Conservation (phyloP, 1,284 basidiomycete genomes). For the Puccinia brachypodii region DNA sequence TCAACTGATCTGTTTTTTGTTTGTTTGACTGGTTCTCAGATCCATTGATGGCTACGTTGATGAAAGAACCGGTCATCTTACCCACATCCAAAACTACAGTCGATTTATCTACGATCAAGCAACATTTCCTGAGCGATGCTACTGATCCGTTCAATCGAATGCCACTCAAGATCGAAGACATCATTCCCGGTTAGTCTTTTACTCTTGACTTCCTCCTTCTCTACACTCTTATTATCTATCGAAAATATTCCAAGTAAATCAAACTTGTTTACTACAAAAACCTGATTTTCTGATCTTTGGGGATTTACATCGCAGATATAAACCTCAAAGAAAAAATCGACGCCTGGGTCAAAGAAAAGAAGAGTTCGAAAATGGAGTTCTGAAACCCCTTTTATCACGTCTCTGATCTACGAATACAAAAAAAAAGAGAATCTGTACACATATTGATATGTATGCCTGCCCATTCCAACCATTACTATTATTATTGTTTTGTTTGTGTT, state of each 20-base stretch:
- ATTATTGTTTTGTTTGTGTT: no score
- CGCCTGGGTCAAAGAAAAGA: slow-evolving; percentile 37
- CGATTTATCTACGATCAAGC: slow-evolving; percentile 92
- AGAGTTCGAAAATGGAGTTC: slow-evolving; percentile 11
- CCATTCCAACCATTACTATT: no score
- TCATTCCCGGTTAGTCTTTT: slow-evolving; percentile 49
- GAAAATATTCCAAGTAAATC: neutral
- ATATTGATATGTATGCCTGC: no score
- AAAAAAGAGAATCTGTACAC: no score
- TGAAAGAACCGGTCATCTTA: slow-evolving; percentile 91
- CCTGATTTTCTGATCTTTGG: neutral
- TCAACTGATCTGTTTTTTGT: slow-evolving; percentile 51
- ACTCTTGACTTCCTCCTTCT: neutral
- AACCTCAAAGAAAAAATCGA: slow-evolving; percentile 31
- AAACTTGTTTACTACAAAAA: neutral
- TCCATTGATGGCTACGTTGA: slow-evolving; percentile 87
- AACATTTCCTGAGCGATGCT: slow-evolving; percentile 84
- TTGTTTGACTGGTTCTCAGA: slow-evolving; percentile 62
- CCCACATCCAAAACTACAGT: slow-evolving; percentile 79
- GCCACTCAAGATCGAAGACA: slow-evolving; percentile 62
- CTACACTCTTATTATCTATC: no score
- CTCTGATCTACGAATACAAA: no score
- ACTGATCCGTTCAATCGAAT: slow-evolving; percentile 87
- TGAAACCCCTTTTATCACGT: no score
- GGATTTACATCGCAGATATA: slow-evolving; percentile 19